Evolutionary conservation across 1,284 basidiomycete genomes (phyloP), one percentile per base, ranked within the genome.

Genomic region (Blastosporella zonata): DNA sequence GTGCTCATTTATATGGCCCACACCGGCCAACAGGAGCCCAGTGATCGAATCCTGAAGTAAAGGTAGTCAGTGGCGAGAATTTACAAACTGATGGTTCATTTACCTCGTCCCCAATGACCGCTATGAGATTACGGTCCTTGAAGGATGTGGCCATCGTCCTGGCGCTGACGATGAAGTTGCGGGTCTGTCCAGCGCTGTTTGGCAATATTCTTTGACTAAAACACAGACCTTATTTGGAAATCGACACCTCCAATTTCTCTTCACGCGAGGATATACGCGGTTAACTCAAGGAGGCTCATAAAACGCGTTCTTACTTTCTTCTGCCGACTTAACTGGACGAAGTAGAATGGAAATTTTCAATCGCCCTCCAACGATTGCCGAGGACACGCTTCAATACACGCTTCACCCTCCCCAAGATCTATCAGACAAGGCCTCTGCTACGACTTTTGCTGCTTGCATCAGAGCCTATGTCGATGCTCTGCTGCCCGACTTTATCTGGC

Each of bases 41-140:
- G 94, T 97, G 55, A 97, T 90, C 1, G 94, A 93, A 71, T 97
- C 95, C 94, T 97, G 61, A 15, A 41, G 17, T 17, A 22, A 35
- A 28, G 35, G 36, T 22, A 20, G 22, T 37, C 27, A 23, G 25
- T 12, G 13, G 15, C 5, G 10, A 22, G 5, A 37, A 12, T 2
- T 6, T 13, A 9, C 18, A 6, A 2, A 6, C 10, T 21, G 15
- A 13, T n/a, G 29, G 25, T 17, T 17, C 4, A 13, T 73, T 44
- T 59, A 93, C 93, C 75, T 97, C 94, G 68, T 97, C 94, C 34
- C 94, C 95, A 54, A 97, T 97, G 60, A 94, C 92, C 23, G 94
- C 93, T 42, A 97, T 79, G 35, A 97, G 73, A 53, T 79, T 89
- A 47, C 94, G 80, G 67, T 94, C 91, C 70, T 92, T 92, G 72